phyloP scores from a whole-genome alignment of 805 yeast species.

The Starmerella stellata region DNA sequence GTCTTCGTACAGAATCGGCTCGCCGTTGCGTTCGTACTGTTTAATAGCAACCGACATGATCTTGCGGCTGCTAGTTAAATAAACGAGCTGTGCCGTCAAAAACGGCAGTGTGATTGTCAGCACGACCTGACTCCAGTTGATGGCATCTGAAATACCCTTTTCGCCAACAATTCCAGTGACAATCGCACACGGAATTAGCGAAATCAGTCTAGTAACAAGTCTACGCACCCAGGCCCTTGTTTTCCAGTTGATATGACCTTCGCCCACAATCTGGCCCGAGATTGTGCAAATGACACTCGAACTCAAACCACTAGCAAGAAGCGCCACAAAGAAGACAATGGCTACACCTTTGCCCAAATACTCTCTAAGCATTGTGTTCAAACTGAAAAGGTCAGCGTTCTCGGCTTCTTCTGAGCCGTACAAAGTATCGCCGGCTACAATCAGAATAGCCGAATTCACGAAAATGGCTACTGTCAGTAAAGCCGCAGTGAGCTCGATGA shows the following conservation, averaged over 20 bases:
- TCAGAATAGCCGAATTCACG: conserved; percentile 66
- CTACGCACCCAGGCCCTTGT: conserved; percentile 66
- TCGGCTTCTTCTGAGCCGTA: conserved; percentile 43
- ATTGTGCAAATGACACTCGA: conserved; percentile 89
- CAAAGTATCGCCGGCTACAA: conserved; percentile 65
- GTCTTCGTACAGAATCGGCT: conserved; percentile 1
- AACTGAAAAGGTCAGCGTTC: conserved; percentile 66
- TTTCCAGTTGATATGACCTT: conserved; percentile 75
- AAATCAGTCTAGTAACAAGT: conserved; percentile 54
- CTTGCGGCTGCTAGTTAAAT: conserved; percentile 51
- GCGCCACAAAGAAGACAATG: conserved; percentile 64
- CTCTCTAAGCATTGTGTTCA: conserved; percentile 42
- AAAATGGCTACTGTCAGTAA: conserved; percentile 67
- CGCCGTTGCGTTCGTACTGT: conserved; percentile 7
- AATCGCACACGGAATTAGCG: conserved; percentile 63
- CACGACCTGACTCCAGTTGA: conserved; percentile 75
- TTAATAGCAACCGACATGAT: conserved; percentile 34
- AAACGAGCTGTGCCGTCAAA: conserved; percentile 67
- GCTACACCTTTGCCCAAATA: conserved; percentile 64
- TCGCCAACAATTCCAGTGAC: conserved; percentile 58
- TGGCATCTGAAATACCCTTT: conserved; percentile 48
- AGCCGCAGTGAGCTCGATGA: conserved; percentile 51
- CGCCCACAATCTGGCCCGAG: conserved; percentile 83
- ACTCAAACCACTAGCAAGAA: conserved; percentile 69
- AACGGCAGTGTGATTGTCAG: conserved; percentile 69